Evolutionary conservation across 345 rosid species (phyloP).

Genomic region (Boechera stricta): DNA sequence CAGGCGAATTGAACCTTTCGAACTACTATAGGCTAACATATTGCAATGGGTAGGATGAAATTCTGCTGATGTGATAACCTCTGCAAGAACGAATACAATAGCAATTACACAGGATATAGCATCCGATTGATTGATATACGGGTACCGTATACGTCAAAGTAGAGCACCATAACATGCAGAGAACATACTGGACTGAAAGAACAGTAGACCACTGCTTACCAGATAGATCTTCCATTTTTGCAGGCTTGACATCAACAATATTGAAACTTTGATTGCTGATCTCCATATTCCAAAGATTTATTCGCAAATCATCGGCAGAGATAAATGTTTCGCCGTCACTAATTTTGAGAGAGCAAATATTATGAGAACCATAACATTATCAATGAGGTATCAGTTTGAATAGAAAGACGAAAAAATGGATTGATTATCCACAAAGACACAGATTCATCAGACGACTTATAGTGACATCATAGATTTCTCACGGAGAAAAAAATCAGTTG

Average conservation of each 20-base stretch:
- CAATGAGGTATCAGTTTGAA: slow-evolving; percentile 8
- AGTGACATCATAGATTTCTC: neutral
- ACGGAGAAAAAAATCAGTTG: slow-evolving; percentile 2
- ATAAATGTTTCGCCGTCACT: slow-evolving; percentile 98
- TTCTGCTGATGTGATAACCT: slow-evolving; percentile 99
- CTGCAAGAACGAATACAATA: slow-evolving; percentile 53
- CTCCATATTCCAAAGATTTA: slow-evolving; percentile 99
- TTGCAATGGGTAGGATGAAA: slow-evolving; percentile 97
- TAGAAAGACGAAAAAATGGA: slow-evolving; percentile 1
- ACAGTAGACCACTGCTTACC: slow-evolving; percentile 54
- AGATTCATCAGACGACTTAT: neutral
- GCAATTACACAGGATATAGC: slow-evolving; percentile 2
- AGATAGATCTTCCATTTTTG: slow-evolving; percentile 97
- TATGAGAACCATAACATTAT: slow-evolving; percentile 14
- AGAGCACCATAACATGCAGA: neutral
- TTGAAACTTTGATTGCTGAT: slow-evolving; percentile 95
- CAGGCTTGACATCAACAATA: slow-evolving; percentile 96
- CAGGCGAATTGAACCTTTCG: slow-evolving; percentile 96
- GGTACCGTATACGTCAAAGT: neutral
- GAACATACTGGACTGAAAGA: slow-evolving; percentile 20
- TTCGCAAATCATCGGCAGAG: slow-evolving; percentile 96
- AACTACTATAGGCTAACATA: slow-evolving; percentile 95
- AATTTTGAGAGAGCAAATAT: neutral
- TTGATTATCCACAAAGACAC: neutral
- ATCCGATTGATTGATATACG: slow-evolving; percentile 3